A percentile compares a stretch with the other conserved stretches of the same genome.
These are phyloP conservation scores for Pythium scleroteichum DNA, from an alignment of 352 stramenopile genomes.

Conservation along the genomic window DNA sequence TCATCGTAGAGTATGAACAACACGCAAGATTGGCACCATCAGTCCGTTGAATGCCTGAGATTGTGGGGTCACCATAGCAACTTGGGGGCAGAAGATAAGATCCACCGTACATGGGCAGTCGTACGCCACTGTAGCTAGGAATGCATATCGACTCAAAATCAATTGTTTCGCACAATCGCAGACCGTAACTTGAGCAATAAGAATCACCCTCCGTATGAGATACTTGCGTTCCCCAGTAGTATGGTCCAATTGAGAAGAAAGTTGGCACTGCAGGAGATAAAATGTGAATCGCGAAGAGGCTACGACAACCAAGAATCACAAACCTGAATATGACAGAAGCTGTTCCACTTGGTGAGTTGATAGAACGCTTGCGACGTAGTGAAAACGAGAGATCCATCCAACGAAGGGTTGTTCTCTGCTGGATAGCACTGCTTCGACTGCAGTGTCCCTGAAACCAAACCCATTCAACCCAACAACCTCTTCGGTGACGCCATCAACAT, in stretches of 20 bases:
- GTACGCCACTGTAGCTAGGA: not conserved
- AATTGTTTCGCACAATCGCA: slow-evolving; percentile 42
- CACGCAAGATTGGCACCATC: slow-evolving; percentile 36
- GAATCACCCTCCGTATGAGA: slow-evolving; percentile 11
- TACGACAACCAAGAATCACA: too few species aligned
- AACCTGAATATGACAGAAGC: slow-evolving; percentile 46
- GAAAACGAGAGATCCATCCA: slow-evolving; percentile 50
- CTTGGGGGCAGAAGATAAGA: slow-evolving; percentile 12
- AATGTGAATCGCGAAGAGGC: too few species aligned
- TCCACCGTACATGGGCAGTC: slow-evolving; percentile 14
- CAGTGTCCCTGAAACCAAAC: slow-evolving; percentile 23
- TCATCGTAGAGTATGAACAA: slow-evolving; percentile 27
- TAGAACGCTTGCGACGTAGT: slow-evolving; percentile 44
- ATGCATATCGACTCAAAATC: slow-evolving; percentile 45
- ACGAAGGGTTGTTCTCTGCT: slow-evolving; percentile 23
- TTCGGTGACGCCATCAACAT: slow-evolving; percentile 16
- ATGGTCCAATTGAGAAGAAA: slow-evolving; percentile 7
- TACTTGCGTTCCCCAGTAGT: not conserved
- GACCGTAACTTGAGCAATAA: slow-evolving; percentile 29
- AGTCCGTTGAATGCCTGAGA: slow-evolving; percentile 24
- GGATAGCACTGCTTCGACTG: slow-evolving; percentile 27
- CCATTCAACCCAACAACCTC: not conserved
- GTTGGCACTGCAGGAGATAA: slow-evolving; percentile 19
- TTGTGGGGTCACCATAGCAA: not conserved
- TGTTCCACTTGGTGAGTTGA: slow-evolving; percentile 36